These are phyloP conservation scores for Hypoxylon perforatum DNA, from an alignment of 495 filamentous ascomycete genomes.

Conservation along the genomic window DNA sequence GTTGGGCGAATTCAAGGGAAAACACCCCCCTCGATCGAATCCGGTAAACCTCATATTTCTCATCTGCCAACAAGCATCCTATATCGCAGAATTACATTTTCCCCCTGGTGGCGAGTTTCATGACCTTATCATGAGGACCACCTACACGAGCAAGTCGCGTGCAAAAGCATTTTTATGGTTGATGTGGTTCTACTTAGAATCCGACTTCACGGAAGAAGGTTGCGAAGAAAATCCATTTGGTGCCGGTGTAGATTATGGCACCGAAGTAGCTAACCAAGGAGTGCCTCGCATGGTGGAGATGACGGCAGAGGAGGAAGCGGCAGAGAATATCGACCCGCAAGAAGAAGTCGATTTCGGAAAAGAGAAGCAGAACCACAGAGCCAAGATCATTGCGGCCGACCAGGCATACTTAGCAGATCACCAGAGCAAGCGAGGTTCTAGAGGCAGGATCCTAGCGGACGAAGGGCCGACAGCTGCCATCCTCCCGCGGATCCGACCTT, in stretches of 20 bases:
- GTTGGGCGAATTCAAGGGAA: slow-evolving; percentile 79
- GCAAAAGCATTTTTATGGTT: slow-evolving; percentile 95
- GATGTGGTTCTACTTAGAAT: slow-evolving; percentile 99
- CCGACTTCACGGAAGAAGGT: slow-evolving; percentile 86
- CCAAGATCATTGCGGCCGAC: slow-evolving; percentile 71
- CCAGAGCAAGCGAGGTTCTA: slow-evolving; percentile 57
- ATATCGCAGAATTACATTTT: slow-evolving; percentile 94
- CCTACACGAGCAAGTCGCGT: slow-evolving; percentile 82
- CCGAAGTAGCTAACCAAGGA: slow-evolving; percentile 75
- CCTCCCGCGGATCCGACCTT: slow-evolving; percentile 62
- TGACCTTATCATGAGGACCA: slow-evolving; percentile 91
- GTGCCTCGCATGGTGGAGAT: slow-evolving; percentile 83
- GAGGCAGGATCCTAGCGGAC: slow-evolving; percentile 53
- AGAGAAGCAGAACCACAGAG: slow-evolving; percentile 83
- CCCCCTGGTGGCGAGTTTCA: slow-evolving; percentile 88
- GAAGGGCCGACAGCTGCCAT: slow-evolving; percentile 69
- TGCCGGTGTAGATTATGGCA: slow-evolving; percentile 71
- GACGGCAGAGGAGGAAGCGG: slow-evolving; percentile 77
- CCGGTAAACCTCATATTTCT: slow-evolving; percentile 98
- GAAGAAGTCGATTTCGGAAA: slow-evolving; percentile 89
- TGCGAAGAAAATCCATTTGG: slow-evolving; percentile 92
- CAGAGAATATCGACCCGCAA: slow-evolving; percentile 90
- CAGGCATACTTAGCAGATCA: slow-evolving; percentile 61
- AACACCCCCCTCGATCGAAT: slow-evolving; percentile 83
- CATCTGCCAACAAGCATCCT: slow-evolving; percentile 88